These are phyloP conservation scores for Hypoxylon lienhwacheense DNA, from an alignment of 495 filamentous ascomycete genomes.

Conservation along the genomic window DNA sequence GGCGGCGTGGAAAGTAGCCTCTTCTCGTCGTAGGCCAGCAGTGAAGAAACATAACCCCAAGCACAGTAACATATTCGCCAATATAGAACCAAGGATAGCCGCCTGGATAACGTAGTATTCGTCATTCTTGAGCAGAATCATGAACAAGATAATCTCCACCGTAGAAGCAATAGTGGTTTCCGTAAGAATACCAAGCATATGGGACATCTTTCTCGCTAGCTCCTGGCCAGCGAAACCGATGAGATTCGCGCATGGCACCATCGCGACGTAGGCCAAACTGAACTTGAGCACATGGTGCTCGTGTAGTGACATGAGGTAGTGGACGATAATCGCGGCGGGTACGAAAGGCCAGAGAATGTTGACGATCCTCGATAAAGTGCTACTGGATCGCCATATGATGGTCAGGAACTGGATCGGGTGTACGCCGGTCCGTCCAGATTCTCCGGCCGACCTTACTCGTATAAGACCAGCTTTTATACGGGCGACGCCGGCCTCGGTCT, in stretches of 20 bases:
- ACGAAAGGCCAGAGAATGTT: conserved; percentile 61
- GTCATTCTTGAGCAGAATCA: conserved; percentile 62
- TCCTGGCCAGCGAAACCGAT: conserved; percentile 85
- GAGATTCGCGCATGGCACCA: conserved; percentile 87
- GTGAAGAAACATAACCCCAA: conserved; percentile 77
- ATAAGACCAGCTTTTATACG: conserved; percentile 11
- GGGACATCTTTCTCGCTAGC: conserved; percentile 75
- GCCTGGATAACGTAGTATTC: conserved; percentile 75
- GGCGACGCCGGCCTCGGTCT: conserved; percentile 6
- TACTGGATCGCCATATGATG: conserved; percentile 49
- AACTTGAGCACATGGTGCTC: conserved; percentile 55
- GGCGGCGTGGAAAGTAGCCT: conserved; percentile 71
- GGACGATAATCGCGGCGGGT: conserved; percentile 53
- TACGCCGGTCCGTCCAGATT: conserved; percentile 50
- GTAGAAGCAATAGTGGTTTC: conserved; percentile 77
- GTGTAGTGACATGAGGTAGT: conserved; percentile 35
- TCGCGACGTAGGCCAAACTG: conserved; percentile 56
- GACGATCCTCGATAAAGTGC: conserved; percentile 43
- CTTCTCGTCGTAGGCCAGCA: conserved; percentile 66
- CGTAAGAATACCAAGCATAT: conserved; percentile 73
- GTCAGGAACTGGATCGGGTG: conserved; percentile 46
- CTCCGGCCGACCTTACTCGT: conserved; percentile 41
- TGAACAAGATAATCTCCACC: conserved; percentile 83
- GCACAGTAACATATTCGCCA: conserved; percentile 77
- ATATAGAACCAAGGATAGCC: conserved; percentile 77